Evolutionary conservation across 163 green algal species (phyloP).

Genomic region (Volvox carteri): DNA sequence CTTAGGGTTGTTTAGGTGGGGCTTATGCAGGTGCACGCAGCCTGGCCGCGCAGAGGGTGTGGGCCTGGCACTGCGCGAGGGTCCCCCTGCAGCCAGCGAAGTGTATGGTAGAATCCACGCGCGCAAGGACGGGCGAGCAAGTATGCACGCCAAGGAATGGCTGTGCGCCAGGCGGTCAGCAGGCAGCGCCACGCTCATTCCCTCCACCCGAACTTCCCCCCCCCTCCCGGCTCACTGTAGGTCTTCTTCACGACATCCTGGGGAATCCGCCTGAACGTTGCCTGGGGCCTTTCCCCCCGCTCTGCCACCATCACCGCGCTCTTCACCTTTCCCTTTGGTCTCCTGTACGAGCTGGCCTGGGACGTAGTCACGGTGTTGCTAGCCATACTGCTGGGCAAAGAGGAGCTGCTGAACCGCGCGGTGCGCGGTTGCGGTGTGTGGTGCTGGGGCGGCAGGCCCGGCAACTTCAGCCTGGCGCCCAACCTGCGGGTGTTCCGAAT

Average conservation of each 20-base stretch:
- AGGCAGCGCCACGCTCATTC: too few species aligned
- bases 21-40: too few species aligned
- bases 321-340: conserved; percentile 34
- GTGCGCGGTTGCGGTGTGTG: conserved; percentile 2
- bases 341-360: conserved; percentile 46
- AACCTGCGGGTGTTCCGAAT: conserved; percentile 55
- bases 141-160: too few species aligned
- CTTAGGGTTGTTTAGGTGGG: too few species aligned
- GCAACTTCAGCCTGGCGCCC: conserved; percentile 44
- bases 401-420: conserved; percentile 13
- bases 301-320: neutral
- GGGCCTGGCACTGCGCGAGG: too few species aligned
- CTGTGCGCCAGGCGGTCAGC: too few species aligned
- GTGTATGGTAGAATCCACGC: too few species aligned
- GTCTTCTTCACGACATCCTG: conserved; percentile 27
- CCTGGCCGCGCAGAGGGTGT: too few species aligned
- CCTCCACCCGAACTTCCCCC: too few species aligned
- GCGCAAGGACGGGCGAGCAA: too few species aligned
- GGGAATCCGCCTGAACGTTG: conserved; percentile 43
- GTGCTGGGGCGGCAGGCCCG: conserved; percentile 34
- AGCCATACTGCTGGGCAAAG: conserved; percentile 25
- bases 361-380: conserved; percentile 10
- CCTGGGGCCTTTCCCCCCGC: neutral
- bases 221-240: too few species aligned
- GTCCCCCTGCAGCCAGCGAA: too few species aligned